These are phyloP conservation scores for Fusarium hainanense DNA, from an alignment of 2,329 filamentous ascomycete species.

Conservation along the genomic window DNA sequence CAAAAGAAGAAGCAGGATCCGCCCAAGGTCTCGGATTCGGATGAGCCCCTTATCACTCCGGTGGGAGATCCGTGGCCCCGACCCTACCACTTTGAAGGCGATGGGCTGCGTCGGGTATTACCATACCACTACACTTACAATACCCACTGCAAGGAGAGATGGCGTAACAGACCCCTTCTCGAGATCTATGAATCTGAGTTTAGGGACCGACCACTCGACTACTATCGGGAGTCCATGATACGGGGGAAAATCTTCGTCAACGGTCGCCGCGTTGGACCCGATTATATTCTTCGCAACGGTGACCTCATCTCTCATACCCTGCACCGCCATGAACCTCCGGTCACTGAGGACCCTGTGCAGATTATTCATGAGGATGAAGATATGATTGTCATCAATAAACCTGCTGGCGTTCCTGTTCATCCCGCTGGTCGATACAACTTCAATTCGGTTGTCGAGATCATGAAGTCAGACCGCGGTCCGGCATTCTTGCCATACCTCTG, in stretches of 20 bases:
- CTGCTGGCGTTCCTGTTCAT: conserved; percentile 93
- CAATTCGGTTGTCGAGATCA: conserved; percentile 94
- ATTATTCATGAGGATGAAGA: conserved; percentile 92
- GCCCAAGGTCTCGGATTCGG: conserved; percentile 34
- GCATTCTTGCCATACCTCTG: conserved; percentile 74
- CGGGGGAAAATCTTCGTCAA: conserved; percentile 83
- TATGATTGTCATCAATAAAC: conserved; percentile 97
- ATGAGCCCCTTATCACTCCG: conserved; percentile 49
- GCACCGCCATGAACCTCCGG: conserved; percentile 95
- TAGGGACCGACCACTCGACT: conserved; percentile 84
- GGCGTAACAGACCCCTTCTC: conserved; percentile 82
- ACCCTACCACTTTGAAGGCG: conserved; percentile 82
- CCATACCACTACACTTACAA: conserved; percentile 97
- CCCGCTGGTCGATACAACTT: conserved; percentile 95
- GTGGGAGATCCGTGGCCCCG: conserved; percentile 59
- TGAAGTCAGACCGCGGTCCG: conserved; percentile 77
- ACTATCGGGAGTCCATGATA: conserved; percentile 88
- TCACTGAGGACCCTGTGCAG: conserved; percentile 81
- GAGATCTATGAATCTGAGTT: conserved; percentile 95
- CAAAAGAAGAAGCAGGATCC: conserved; percentile 34
- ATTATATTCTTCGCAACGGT: conserved; percentile 84
- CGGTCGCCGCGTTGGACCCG: conserved; percentile 73
- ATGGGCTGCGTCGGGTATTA: conserved; percentile 81
- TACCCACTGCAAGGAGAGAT: conserved; percentile 92
- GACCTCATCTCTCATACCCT: conserved; percentile 92